Base-by-base conservation (phyloP, 352 stramenopile genomes). In the Hyphochytrium catenoides region DNA sequence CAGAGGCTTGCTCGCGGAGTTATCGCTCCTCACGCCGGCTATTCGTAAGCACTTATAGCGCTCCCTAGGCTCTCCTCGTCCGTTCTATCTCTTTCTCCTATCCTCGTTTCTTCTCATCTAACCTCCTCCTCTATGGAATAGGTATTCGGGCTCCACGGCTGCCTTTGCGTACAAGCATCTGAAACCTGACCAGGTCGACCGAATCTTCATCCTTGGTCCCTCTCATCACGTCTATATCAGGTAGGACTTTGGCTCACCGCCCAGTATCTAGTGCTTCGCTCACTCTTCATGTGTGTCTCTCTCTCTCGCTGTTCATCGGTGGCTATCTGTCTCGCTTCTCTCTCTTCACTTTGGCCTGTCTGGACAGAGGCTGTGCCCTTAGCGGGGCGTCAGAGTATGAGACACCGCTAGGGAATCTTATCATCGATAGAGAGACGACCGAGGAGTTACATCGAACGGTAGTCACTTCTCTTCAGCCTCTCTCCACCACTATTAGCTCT, bases 181-280 rank as follows among this genome's bases (percentile, higher is more conserved):
- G 20, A 42, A 71, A 23, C 47, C 76, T n/a, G 48, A 65, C 19
- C 44, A 49, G 33, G 52, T 83, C 20, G 66, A 68, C 41, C 74
- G 59, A 32, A 62, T 82, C 30, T 84, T 95, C 39, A 83, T 95
- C 37, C 57, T 96, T 5, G 85, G 91, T 11, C 85, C 87, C 16
- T 93, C 76, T 28, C 87, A 96, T 57, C 84, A 96, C 52, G 83
- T 95, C 12, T 93, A 95, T 54, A 50, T 96, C 33, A 56, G 57
- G 64, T 74, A 72, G 25, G 51, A 53, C 22, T 52, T 35, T 41
- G 23, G 52, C 54, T 40, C n/a, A 26, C n/a, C 18, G 22, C 21
- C 30, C n/a, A 37, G 15, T 30, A 4, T 12, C 5, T 16, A 36
- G 14, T 11, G 21, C 19, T n/a, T 34, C 20, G 16, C 22, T 18